Conservation (phyloP, 108 stramenopile genomes). For the Nitzschia inconspicua region DNA sequence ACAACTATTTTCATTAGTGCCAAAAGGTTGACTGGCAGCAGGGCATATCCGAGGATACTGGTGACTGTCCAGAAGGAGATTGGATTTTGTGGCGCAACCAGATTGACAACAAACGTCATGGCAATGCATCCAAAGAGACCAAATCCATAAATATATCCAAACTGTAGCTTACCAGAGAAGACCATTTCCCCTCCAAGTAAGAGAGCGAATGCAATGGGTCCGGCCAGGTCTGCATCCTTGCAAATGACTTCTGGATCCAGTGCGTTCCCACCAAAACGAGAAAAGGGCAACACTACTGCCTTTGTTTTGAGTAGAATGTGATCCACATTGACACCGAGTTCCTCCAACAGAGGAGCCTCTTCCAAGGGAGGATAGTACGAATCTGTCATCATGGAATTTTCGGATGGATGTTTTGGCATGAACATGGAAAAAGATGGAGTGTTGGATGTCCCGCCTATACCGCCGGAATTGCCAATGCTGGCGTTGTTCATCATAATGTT, state of each 20-base stretch:
- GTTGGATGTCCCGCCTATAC: background rate
- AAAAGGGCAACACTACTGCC: conserved; percentile 78
- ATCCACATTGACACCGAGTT: conserved; percentile 93
- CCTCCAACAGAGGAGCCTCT: conserved; percentile 97
- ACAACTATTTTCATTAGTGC: conserved; percentile 84
- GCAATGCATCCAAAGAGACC: conserved; percentile 93
- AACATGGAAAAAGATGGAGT: conserved; percentile 1
- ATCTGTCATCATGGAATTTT: background rate
- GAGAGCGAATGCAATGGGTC: conserved; percentile 92
- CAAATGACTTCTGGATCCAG: conserved; percentile 48
- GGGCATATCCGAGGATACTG: conserved; percentile 93
- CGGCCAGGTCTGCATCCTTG: conserved; percentile 92
- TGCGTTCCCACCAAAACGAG: conserved; percentile 29
- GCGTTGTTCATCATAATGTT: background rate
- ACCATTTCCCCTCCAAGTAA: conserved; percentile 89
- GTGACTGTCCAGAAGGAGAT: conserved; percentile 78
- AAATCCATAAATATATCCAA: conserved; percentile 98
- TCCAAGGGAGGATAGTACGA: conserved; percentile 60
- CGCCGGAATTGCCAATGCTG: background rate
- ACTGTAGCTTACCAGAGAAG: conserved; percentile 91
- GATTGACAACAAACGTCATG: conserved; percentile 92
- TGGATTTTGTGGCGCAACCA: conserved; percentile 81
- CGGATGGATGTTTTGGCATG: background rate
- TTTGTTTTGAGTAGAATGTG: conserved; percentile 94
- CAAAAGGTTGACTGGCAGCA: conserved; percentile 95